Evolutionary conservation across 176 grass and related monocot species (phyloP), one percentile per base, ranked within the genome.

Genomic region (Hordeum vulgare): DNA sequence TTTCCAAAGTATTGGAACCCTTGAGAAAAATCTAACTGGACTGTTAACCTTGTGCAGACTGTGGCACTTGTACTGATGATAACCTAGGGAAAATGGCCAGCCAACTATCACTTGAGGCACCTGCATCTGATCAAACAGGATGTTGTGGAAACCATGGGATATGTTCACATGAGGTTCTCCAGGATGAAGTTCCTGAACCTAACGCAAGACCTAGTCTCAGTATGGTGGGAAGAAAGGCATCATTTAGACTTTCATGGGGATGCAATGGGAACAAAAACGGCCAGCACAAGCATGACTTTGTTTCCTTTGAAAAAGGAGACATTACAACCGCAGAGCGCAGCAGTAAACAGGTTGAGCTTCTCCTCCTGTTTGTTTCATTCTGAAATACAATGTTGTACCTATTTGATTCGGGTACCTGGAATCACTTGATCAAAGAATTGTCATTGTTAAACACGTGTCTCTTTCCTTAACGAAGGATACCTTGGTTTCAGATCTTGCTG

Each of bases 221-320:
- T 80, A 84, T 90, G 84, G 84, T 92, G 44, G 86, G 89, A 39
- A 94, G 97, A 86, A 99, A 99, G 75, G 91, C 91, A 78, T 87
- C 91, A 29, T 93, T 93, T 85, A 93, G 74, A 78, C 91, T 93
- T 90, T 95, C 93, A 77, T 99, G 97, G 97, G 97, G 97, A 94
- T 96, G 82, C 82, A 94, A 99, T 82, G 97, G 97, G 41, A 84
- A 99, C 12, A 91, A 99, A 86, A 99, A 86, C 59, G 97, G 97
- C 3, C 89, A 96, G 75, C 97, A 94, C 75, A 99, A 99, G 88
- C 97, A 99, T 90, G 97, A 96, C 47, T 89, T 99, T 89, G 97
- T 99, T 56, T 99, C 97, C n/a, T 99, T 99, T 81, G 97, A 96
- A 83, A 94, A 94, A 81, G 93, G 97, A 88, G 91, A 99, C 61